These are phyloP conservation scores for Ophiostoma sp. DNA, from an alignment of 2,329 filamentous ascomycete genomes.

Conservation along the genomic window DNA sequence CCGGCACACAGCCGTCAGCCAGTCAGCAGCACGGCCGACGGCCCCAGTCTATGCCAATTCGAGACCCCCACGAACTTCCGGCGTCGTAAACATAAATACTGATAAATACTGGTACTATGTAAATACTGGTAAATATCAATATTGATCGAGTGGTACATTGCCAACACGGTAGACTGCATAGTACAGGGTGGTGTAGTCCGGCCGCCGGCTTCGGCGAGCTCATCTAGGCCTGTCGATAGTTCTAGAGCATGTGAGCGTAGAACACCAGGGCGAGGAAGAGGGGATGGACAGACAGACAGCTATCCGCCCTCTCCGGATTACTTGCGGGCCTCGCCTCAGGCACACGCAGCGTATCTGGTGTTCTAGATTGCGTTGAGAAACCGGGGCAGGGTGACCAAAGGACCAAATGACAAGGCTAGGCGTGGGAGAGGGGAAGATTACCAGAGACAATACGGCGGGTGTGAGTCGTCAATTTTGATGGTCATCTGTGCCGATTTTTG, in stretches of 20 bases:
- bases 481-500: constrained; percentile 1
- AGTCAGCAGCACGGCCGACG: neutral
- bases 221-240: constrained; percentile 6
- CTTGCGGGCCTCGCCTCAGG: constrained; percentile 9
- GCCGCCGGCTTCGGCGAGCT: neutral
- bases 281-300: neutral
- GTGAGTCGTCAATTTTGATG: constrained; percentile 2
- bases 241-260: neutral
- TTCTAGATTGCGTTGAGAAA: constrained; percentile 15
- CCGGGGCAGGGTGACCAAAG: constrained; percentile 4
- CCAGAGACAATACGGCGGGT: neutral
- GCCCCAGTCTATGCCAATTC: neutral
- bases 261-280: neutral
- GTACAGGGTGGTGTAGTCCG: neutral
- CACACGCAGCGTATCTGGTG: constrained; percentile 5
- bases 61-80: constrained; percentile 10
- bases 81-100: neutral
- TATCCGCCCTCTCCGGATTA: constrained; percentile 16
- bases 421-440: neutral
- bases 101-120: neutral
- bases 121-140: neutral
- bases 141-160: neutral
- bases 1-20: neutral
- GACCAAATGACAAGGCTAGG: constrained; percentile 1
- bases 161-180: neutral